phyloP scores from a whole-genome alignment of 257 asterid species.

The Jacaranda copaia region DNA sequence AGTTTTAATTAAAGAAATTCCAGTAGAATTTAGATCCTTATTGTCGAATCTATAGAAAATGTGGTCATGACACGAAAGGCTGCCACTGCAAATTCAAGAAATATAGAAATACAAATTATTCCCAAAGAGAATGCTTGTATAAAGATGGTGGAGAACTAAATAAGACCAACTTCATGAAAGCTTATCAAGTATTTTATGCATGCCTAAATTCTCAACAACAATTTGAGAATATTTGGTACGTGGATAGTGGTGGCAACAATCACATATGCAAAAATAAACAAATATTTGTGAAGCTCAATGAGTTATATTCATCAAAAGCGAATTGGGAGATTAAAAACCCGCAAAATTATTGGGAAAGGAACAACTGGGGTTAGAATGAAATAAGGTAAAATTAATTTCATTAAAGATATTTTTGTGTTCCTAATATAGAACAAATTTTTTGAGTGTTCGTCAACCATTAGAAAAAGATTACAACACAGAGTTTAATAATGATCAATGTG shows the following conservation, averaged over 20 bases:
- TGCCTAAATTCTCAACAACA: neutral
- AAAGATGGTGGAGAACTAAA: neutral
- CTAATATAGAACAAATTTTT: neutral
- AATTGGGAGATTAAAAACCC: neutral
- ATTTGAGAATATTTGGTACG: neutral
- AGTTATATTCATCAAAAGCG: neutral
- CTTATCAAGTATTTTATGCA: neutral
- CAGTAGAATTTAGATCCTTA: no score
- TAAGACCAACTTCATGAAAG: neutral
- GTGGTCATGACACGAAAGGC: neutral
- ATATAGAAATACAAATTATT: neutral
- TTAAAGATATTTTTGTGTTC: slow-evolving; percentile 4
- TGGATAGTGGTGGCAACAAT: slow-evolving; percentile 1
- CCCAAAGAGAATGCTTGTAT: neutral
- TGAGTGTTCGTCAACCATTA: slow-evolving; percentile 4
- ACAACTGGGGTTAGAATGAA: neutral
- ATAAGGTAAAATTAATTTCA: neutral
- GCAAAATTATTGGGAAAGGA: neutral
- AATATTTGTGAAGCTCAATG: neutral
- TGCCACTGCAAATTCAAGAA: neutral
- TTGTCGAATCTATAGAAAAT: neutral
- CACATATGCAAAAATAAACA: neutral
- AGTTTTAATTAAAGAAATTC: no score
- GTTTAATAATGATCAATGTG: neutral
- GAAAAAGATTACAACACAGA: neutral